Conservation (phyloP, 805 yeast species). For the Starmerella sp. region DNA sequence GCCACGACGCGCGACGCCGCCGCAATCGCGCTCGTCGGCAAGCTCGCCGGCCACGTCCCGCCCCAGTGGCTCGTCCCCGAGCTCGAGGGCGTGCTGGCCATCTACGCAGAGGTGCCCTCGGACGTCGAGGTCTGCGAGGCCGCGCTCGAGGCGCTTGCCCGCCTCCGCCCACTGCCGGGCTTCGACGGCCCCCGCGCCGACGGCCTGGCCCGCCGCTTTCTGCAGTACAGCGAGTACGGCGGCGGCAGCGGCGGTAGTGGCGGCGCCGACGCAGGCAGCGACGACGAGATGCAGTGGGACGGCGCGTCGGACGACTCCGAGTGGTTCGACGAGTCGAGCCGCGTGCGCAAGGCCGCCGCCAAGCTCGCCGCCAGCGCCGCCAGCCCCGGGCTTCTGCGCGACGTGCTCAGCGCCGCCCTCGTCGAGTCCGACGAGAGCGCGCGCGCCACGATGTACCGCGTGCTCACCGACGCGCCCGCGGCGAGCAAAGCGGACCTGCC, state of each 20-base stretch:
- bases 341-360: constrained; percentile 9
- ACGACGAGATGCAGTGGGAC: background rate
- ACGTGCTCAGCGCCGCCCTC: background rate
- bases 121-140: constrained; percentile 41
- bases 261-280: background rate
- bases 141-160: constrained; percentile 33
- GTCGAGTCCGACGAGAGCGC: constrained; percentile 2
- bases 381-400: background rate
- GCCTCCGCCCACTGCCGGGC: constrained; percentile 1
- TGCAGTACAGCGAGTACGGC: background rate
- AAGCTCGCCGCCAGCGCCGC: background rate
- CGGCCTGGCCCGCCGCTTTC: background rate
- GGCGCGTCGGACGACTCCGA: constrained; percentile 6
- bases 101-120: constrained; percentile 20
- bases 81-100: constrained; percentile 19
- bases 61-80: constrained; percentile 21
- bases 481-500: background rate
- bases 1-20: background rate
- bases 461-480: background rate
- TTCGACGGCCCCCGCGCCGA: background rate
- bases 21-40: background rate
- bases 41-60: constrained; percentile 3
- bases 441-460: constrained; percentile 1
- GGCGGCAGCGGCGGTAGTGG: background rate
- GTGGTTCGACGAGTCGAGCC: constrained; percentile 8